Conservation (phyloP, 148 eudicot genomes). For the Bassia scoparia region DNA sequence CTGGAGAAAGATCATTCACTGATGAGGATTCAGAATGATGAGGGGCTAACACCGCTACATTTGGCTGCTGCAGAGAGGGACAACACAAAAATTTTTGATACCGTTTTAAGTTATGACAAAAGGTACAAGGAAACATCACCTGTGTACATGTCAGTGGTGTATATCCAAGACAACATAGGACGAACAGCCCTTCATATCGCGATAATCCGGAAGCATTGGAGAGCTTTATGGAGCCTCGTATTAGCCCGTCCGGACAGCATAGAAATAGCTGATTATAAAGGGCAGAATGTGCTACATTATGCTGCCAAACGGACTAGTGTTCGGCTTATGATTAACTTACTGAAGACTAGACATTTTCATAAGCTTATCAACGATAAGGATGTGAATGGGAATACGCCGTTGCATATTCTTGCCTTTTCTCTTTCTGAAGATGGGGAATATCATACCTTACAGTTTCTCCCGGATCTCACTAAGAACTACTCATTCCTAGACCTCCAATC, state of each 20-base stretch:
- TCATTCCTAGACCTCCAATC: too few relatives aligned
- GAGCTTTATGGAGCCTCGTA: neutral
- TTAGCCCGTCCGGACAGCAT: neutral
- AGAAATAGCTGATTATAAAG: slow-evolving; percentile 5
- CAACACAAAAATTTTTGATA: neutral
- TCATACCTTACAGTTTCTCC: too few relatives aligned
- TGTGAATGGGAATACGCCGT: neutral
- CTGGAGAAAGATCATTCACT: neutral
- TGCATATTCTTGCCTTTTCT: neutral
- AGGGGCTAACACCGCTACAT: slow-evolving; percentile 5
- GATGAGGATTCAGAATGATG: neutral
- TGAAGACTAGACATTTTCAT: neutral
- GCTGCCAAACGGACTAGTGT: neutral
- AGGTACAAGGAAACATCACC: too few relatives aligned
- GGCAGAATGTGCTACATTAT: slow-evolving; percentile 12
- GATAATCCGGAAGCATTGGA: neutral
- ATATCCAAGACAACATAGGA: neutral
- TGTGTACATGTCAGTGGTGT: neutral
- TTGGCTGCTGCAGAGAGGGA: neutral
- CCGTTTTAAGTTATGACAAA: neutral
- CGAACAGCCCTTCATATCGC: neutral
- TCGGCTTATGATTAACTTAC: neutral
- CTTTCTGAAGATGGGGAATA: neutral
- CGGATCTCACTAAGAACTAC: too few relatives aligned
- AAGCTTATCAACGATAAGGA: neutral